A percentile compares a stretch with the other conserved stretches of the same genome.
Evolutionary conservation across 1,284 basidiomycete genomes (phyloP).

Genomic region (Puccinia triticina): DNA sequence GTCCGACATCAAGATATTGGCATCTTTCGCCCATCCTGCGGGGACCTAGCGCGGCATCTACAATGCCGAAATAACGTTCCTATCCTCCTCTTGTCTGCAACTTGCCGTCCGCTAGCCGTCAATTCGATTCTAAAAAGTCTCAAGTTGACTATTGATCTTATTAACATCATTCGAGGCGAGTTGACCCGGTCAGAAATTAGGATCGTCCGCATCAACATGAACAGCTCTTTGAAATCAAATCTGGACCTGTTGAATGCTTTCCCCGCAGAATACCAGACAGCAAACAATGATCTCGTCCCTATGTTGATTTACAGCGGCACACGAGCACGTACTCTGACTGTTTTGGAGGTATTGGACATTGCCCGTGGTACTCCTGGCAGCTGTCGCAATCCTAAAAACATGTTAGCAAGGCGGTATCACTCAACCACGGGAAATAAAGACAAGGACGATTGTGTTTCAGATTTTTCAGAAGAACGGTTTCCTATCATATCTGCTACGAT

Average conservation of each 20-base stretch:
- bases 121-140: not conserved
- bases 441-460: not conserved
- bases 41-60: not conserved
- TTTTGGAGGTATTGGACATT: not conserved
- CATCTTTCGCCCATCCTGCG: not conserved
- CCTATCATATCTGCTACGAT: not conserved
- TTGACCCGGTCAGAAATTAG: not conserved
- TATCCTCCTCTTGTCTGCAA: not conserved
- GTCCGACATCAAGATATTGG: not conserved
- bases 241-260: not conserved
- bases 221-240: not conserved
- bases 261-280: not conserved
- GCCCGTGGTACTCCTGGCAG: not conserved
- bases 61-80: not conserved
- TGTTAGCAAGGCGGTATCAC: not conserved
- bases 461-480: not conserved
- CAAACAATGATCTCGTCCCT: not conserved
- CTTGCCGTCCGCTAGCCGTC: not conserved
- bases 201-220: not conserved
- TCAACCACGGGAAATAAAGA: not conserved
- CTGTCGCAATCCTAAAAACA: not conserved
- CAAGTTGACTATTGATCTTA: not conserved
- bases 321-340: not conserved
- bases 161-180: no score
- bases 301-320: not conserved